Conservation (phyloP, 2,329 filamentous ascomycete species). For the Sarocladium brachiariae region DNA sequence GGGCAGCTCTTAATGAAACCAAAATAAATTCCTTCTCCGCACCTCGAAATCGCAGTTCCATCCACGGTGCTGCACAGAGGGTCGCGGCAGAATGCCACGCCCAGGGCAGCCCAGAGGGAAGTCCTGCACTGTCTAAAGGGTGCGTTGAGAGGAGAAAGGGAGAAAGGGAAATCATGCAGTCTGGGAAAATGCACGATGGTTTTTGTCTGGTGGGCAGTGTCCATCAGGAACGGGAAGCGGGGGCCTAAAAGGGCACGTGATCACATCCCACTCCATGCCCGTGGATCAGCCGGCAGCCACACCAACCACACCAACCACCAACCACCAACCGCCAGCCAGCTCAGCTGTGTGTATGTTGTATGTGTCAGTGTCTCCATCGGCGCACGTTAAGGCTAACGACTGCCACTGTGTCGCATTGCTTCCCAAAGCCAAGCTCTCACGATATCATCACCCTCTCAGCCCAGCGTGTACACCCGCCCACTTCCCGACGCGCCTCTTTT, state of each 20-base stretch:
- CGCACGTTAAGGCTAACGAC: neutral
- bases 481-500: neutral
- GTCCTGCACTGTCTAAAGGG: slow-evolving; percentile 83
- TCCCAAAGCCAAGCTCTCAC: neutral
- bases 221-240: too few species aligned
- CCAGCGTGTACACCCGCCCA: neutral
- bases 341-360: neutral
- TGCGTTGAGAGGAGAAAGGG: slow-evolving; percentile 52
- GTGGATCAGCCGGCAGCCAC: neutral
- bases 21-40: slow-evolving; percentile 43
- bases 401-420: neutral
- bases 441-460: neutral
- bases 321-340: too few species aligned
- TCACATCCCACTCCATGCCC: neutral
- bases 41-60: slow-evolving; percentile 54
- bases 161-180: too few species aligned
- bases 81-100: slow-evolving; percentile 60
- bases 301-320: too few species aligned
- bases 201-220: neutral
- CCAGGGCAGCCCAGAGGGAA: slow-evolving; percentile 49
- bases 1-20: slow-evolving; percentile 54
- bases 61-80: slow-evolving; percentile 52
- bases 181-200: slow-evolving; percentile 12
- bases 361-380: too few species aligned
- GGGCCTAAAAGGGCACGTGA: neutral